These are phyloP conservation scores for Cladorrhinum samala DNA, from an alignment of 495 filamentous ascomycete species.

Conservation along the genomic window DNA sequence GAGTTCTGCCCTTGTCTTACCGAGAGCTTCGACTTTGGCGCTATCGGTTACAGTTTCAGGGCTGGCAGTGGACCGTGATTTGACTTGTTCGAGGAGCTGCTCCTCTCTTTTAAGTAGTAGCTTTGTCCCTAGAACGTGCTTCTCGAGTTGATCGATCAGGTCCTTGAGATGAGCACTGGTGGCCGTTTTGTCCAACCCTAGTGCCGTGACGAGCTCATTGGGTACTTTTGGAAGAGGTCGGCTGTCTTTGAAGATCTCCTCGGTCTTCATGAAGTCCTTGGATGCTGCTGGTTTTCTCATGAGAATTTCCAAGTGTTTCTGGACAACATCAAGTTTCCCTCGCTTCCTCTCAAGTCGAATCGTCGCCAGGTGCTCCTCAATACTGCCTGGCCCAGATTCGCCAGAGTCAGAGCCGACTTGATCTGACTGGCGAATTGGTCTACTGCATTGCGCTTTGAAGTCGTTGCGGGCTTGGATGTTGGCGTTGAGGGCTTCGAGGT, in stretches of 20 bases:
- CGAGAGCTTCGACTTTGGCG: constrained; percentile 44
- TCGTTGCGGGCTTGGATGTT: constrained; percentile 51
- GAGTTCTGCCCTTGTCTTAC: constrained; percentile 54
- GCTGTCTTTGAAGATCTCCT: constrained; percentile 37
- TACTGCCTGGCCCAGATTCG: constrained; percentile 20
- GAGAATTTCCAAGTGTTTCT: constrained; percentile 41
- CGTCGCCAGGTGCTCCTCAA: constrained; percentile 45
- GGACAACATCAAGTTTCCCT: constrained; percentile 44
- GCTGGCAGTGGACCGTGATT: constrained; percentile 30
- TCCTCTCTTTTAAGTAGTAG: constrained; percentile 57
- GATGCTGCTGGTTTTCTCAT: constrained; percentile 49
- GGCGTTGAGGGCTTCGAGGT: constrained; percentile 52
- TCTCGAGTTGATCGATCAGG: constrained; percentile 56
- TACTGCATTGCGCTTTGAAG: constrained; percentile 30
- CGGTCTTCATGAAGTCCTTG: constrained; percentile 41
- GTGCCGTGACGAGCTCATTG: constrained; percentile 38
- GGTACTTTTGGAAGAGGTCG: constrained; percentile 43
- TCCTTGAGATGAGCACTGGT: constrained; percentile 36
- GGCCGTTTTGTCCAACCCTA: constrained; percentile 28
- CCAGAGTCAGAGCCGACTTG: neutral
- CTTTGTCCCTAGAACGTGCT: constrained; percentile 58
- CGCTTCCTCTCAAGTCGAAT: constrained; percentile 48
- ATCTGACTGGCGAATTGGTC: constrained; percentile 7
- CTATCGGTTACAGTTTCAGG: constrained; percentile 26
- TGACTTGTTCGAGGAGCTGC: constrained; percentile 52